phyloP scores from a whole-genome alignment of 1,284 basidiomycete genomes.

The Testicularia cyperi region DNA sequence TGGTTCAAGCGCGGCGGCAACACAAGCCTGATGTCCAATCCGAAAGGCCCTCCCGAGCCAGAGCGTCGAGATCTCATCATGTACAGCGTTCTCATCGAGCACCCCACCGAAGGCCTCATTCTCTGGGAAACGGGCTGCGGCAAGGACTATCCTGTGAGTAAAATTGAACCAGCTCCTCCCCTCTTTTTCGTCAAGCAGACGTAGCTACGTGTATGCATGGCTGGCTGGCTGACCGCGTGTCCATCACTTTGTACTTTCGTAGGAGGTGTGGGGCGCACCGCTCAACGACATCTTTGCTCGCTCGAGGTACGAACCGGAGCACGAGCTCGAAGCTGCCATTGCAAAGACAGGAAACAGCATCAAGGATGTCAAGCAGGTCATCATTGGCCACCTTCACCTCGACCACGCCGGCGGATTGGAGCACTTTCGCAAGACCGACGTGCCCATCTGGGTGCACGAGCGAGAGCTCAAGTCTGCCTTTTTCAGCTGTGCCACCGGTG shows the following conservation, averaged over 20 bases:
- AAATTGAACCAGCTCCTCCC: slow-evolving; percentile 1
- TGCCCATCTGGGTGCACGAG: slow-evolving; percentile 56
- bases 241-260: background rate
- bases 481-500: slow-evolving; percentile 45
- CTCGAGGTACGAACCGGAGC: slow-evolving; percentile 31
- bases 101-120: slow-evolving; percentile 54
- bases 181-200: too few species aligned
- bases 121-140: slow-evolving; percentile 57
- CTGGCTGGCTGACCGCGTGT: too few species aligned
- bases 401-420: slow-evolving; percentile 55
- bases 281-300: slow-evolving; percentile 44
- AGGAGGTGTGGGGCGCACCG: slow-evolving; percentile 33
- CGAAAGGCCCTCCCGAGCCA: slow-evolving; percentile 22
- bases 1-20: slow-evolving; percentile 55
- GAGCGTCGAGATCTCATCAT: slow-evolving; percentile 44
- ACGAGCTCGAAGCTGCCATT: slow-evolving; percentile 56
- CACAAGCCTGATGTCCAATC: slow-evolving; percentile 29
- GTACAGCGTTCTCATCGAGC: slow-evolving; percentile 53
- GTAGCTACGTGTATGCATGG: too few species aligned
- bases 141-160: slow-evolving; percentile 37
- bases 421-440: slow-evolving; percentile 39
- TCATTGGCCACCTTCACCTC: slow-evolving; percentile 47
- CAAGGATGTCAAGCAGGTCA: slow-evolving; percentile 41
- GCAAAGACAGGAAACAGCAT: slow-evolving; percentile 47
- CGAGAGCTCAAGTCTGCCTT: slow-evolving; percentile 50